These are phyloP conservation scores for Neurospora sp. DNA, from an alignment of 495 filamentous ascomycete genomes.

Conservation along the genomic window DNA sequence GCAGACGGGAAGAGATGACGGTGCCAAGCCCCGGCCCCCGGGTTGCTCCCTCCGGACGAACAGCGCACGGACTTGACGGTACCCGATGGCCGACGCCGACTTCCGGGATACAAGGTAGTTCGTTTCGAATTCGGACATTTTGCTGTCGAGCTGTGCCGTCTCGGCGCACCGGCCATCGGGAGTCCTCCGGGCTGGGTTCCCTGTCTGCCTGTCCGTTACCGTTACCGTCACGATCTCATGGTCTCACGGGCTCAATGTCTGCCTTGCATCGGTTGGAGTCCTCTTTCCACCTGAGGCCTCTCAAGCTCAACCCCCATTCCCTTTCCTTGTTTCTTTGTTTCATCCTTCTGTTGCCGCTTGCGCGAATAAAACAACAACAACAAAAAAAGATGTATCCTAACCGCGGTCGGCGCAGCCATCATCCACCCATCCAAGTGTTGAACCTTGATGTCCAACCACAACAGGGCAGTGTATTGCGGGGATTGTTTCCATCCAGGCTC, in stretches of 20 bases:
- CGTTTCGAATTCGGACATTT: background rate
- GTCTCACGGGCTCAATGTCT: background rate
- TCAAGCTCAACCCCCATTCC: background rate
- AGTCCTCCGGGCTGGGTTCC: background rate
- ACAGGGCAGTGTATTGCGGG: background rate
- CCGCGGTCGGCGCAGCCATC: background rate
- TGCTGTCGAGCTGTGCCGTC: background rate
- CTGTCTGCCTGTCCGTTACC: background rate
- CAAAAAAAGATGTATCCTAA: background rate
- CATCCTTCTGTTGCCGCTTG: background rate
- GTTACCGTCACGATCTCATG: background rate
- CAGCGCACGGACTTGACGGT: background rate
- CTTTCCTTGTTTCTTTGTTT: background rate
- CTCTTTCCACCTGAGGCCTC: background rate
- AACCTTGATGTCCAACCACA: background rate
- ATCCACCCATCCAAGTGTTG: background rate
- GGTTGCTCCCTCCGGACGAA: background rate
- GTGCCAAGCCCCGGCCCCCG: background rate
- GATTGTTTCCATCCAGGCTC: background rate
- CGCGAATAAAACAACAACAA: background rate
- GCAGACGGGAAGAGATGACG: background rate
- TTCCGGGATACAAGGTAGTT: background rate
- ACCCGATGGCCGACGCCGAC: background rate
- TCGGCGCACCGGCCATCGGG: background rate
- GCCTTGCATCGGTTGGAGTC: background rate